phyloP scores from a whole-genome alignment of 371 early-diverging fungal species.

The Mortierella sp. region DNA sequence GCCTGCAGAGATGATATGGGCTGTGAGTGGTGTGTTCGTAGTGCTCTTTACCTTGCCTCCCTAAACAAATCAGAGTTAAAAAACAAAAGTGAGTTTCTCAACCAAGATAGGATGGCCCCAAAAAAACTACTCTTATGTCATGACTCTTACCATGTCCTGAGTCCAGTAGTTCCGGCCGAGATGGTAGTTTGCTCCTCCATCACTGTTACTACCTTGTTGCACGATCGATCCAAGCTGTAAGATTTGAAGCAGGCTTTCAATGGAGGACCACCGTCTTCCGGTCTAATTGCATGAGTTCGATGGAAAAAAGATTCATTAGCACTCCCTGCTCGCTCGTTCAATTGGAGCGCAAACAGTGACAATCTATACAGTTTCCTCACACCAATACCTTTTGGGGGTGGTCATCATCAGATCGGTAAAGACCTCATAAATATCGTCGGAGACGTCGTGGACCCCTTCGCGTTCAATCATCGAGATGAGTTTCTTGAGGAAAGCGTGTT shows the following conservation, averaged over 20 bases:
- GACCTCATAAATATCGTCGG: conserved; percentile 40
- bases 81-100: not conserved
- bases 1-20: not conserved
- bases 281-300: conserved; percentile 8
- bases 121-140: not conserved
- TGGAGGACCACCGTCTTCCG: conserved; percentile 54
- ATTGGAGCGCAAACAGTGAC: not conserved
- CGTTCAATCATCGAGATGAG: conserved; percentile 45
- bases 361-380: not conserved
- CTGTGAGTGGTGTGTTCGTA: not conserved
- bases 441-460: conserved; percentile 34
- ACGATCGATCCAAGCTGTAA: conserved; percentile 38
- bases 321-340: not conserved
- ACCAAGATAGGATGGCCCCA: not conserved
- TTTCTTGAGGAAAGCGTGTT: conserved; percentile 45
- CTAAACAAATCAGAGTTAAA: conserved; percentile 4
- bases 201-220: conserved; percentile 45
- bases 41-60: conserved; percentile 45
- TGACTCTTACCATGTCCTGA: conserved; percentile 44
- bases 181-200: conserved; percentile 58
- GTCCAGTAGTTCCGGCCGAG: conserved; percentile 52
- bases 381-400: conserved; percentile 36
- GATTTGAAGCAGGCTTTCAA: conserved; percentile 52
- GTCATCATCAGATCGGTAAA: conserved; percentile 51
- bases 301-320: not conserved